Conservation (phyloP, 75 land plant genomes). For the Sequoia sempervirens region DNA sequence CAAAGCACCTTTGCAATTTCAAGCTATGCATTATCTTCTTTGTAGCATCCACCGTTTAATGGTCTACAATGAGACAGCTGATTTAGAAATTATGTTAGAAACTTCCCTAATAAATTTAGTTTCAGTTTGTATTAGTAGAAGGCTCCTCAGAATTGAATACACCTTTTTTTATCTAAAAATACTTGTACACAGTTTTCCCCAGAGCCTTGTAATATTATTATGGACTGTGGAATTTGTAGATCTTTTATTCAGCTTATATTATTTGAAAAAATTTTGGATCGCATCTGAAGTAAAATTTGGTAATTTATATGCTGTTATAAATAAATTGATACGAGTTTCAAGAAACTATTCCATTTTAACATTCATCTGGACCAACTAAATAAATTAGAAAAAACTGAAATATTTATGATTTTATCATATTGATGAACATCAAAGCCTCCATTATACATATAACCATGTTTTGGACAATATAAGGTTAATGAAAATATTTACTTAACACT, state of each 20-base stretch:
- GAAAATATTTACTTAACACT: neutral
- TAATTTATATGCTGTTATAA: neutral
- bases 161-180: too few species aligned
- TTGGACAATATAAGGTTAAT: neutral
- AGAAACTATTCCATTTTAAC: neutral
- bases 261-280: neutral
- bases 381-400: neutral
- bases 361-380: neutral
- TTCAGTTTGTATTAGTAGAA: neutral
- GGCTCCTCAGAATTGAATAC: too few species aligned
- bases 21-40: neutral
- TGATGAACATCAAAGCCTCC: conserved; percentile 3
- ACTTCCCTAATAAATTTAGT: neutral
- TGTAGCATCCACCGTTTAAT: neutral
- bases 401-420: neutral
- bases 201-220: neutral
- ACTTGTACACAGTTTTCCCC: neutral
- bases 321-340: neutral
- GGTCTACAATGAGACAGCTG: neutral
- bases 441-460: neutral
- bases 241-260: neutral
- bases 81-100: neutral
- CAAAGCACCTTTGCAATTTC: neutral
- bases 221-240: neutral
- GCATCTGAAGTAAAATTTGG: neutral